A percentile compares a stretch with the other conserved stretches of the same genome.
These are phyloP conservation scores for Chlamydomonas asymmetrica DNA, from an alignment of 139 green algal genomes.

Conservation along the genomic window DNA sequence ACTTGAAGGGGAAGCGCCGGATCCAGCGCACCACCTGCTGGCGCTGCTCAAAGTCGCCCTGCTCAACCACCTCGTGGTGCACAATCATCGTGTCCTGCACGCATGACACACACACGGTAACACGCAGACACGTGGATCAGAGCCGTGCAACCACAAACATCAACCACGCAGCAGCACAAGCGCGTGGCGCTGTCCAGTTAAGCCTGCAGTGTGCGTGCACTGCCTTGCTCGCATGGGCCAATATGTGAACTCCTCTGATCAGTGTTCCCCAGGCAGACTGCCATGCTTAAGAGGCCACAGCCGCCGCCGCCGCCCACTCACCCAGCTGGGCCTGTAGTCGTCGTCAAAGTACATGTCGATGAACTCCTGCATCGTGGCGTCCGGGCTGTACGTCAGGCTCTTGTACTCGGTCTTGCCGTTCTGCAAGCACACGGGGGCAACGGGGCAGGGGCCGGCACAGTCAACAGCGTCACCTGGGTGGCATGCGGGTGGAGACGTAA, in stretches of 20 bases:
- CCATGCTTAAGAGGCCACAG: too few species aligned
- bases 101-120: too few species aligned
- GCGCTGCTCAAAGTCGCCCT: constrained; percentile 55
- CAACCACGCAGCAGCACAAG: too few species aligned
- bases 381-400: constrained; percentile 63
- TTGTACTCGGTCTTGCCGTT: constrained; percentile 90
- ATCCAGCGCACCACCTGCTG: constrained; percentile 88
- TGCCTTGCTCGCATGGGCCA: too few species aligned
- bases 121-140: too few species aligned
- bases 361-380: constrained; percentile 83
- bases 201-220: too few species aligned
- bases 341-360: constrained; percentile 89
- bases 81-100: constrained; percentile 78
- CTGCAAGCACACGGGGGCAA: constrained; percentile 40
- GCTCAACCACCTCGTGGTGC: constrained; percentile 60
- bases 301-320: constrained; percentile 21
- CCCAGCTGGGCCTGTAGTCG: constrained; percentile 70
- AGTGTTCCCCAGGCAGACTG: too few species aligned
- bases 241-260: too few species aligned
- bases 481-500: background rate
- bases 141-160: too few species aligned
- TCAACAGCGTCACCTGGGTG: too few species aligned
- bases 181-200: too few species aligned
- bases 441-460: background rate
- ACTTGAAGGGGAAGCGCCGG: constrained; percentile 87